These are phyloP conservation scores for Kurtzmaniella fragi DNA, from an alignment of 805 yeast genomes.

Conservation along the genomic window DNA sequence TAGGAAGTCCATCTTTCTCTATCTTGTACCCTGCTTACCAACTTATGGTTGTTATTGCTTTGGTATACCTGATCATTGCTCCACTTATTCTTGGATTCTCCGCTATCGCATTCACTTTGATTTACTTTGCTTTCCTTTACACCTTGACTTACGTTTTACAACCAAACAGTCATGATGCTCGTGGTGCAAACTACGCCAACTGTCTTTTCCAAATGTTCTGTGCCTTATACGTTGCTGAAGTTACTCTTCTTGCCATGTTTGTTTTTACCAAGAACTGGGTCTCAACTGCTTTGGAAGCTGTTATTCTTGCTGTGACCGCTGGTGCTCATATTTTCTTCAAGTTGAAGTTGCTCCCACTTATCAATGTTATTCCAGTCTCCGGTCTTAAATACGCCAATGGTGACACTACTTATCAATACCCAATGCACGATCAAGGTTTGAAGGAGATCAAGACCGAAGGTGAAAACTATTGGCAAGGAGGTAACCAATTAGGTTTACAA, in stretches of 20 bases:
- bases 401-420: slow-evolving; percentile 45
- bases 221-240: slow-evolving; percentile 66
- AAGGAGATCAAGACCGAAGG: slow-evolving; percentile 53
- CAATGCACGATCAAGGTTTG: slow-evolving; percentile 60
- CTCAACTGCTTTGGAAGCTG: slow-evolving; percentile 63
- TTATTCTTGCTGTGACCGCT: slow-evolving; percentile 55
- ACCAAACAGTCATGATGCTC: slow-evolving; percentile 51
- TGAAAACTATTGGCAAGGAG: slow-evolving; percentile 42
- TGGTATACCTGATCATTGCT: slow-evolving; percentile 74
- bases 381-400: slow-evolving; percentile 48
- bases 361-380: slow-evolving; percentile 67
- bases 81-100: slow-evolving; percentile 69
- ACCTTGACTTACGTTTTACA: slow-evolving; percentile 58
- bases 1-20: slow-evolving; percentile 76
- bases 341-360: slow-evolving; percentile 54
- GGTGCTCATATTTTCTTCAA: slow-evolving; percentile 55
- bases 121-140: slow-evolving; percentile 61
- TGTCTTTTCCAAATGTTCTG: slow-evolving; percentile 70
- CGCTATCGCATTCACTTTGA: slow-evolving; percentile 49
- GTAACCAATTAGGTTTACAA: slow-evolving; percentile 34
- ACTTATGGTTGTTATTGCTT: slow-evolving; percentile 63
- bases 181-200: slow-evolving; percentile 71
- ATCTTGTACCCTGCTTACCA: slow-evolving; percentile 75
- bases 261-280: slow-evolving; percentile 80
- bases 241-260: slow-evolving; percentile 65